Conservation (phyloP, 2,329 filamentous ascomycete species). For the Thelonectria discophora region DNA sequence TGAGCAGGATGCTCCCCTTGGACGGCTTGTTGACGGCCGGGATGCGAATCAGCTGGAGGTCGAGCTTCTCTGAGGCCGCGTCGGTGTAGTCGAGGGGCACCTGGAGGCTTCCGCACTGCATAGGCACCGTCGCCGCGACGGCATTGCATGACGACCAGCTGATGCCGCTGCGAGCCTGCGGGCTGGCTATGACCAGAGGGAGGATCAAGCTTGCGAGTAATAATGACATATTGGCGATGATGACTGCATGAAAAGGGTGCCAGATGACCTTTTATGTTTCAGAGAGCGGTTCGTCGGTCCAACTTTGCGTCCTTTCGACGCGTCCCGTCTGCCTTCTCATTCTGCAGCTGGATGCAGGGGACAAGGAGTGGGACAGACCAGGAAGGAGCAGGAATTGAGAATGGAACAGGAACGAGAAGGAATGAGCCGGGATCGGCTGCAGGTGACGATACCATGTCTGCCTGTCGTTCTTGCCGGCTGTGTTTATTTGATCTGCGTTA, state of each 20-base stretch:
- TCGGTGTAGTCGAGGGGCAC: slow-evolving; percentile 29
- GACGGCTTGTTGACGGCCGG: slow-evolving; percentile 28
- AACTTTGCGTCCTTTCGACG: no score
- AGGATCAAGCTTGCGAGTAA: neutral
- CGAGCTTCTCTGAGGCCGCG: slow-evolving; percentile 1
- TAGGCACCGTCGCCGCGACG: neutral
- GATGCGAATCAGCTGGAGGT: slow-evolving; percentile 25
- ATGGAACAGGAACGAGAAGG: no score
- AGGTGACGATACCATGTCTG: no score
- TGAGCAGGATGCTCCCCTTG: slow-evolving; percentile 45
- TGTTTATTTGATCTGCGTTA: no score
- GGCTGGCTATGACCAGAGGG: neutral
- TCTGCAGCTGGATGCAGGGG: no score
- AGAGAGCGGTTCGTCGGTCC: no score
- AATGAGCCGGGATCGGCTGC: no score
- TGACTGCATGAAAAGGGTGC: neutral
- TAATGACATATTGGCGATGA: neutral
- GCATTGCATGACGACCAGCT: slow-evolving; percentile 15
- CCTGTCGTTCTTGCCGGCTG: no score
- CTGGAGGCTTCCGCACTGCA: slow-evolving; percentile 16
- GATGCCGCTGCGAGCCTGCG: slow-evolving; percentile 3
- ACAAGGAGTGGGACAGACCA: no score
- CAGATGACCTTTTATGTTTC: no score
- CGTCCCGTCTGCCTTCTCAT: no score
- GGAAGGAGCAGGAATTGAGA: no score